These are phyloP conservation scores for Toxicodendron radicans DNA, from an alignment of 345 rosid genomes.

Conservation along the genomic window DNA sequence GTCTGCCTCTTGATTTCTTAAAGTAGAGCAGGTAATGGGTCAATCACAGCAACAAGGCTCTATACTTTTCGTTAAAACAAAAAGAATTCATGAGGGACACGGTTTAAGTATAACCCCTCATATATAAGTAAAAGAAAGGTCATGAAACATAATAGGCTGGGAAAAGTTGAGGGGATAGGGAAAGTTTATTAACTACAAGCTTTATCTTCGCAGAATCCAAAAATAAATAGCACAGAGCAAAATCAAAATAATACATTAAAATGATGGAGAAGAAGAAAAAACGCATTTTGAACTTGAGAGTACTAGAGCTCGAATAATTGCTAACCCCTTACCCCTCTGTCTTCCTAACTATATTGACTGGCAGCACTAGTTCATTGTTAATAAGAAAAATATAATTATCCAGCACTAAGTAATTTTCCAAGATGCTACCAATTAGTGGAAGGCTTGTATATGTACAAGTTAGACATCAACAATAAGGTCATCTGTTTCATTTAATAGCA, in stretches of 20 bases:
- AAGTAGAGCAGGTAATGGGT: background rate
- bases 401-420: background rate
- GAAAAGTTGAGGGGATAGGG: background rate
- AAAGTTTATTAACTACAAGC: background rate
- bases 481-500: constrained; percentile 1
- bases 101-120: background rate
- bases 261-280: background rate
- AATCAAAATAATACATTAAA: background rate
- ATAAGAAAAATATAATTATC: constrained; percentile 1
- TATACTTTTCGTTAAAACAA: background rate
- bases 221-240: background rate
- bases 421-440: background rate
- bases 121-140: background rate
- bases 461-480: background rate
- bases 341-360: background rate
- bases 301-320: background rate
- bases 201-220: constrained; percentile 11
- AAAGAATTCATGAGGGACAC: background rate
- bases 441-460: background rate
- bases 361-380: background rate
- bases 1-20: background rate
- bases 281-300: background rate
- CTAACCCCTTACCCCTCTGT: background rate
- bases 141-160: background rate
- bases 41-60: background rate